Base-by-base conservation (phyloP, 2,329 filamentous ascomycete genomes). In the Phialophora macrospora region DNA sequence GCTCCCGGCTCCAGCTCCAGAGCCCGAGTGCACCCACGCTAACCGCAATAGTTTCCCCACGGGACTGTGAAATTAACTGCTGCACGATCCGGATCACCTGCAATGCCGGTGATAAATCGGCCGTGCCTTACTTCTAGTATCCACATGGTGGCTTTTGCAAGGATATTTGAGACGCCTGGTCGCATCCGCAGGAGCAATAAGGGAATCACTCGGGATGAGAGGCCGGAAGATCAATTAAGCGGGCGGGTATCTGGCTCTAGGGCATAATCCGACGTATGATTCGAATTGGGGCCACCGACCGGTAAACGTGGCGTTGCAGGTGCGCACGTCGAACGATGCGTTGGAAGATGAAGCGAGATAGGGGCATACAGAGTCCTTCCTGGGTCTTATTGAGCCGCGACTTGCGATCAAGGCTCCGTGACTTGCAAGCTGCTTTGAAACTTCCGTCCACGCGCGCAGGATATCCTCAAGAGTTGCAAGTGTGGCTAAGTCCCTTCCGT, bases 101-200 rank as follows among this genome's bases (percentile, higher is more conserved):
- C 28, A 60, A 60, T 41, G 46, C 30, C 58, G 58, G 58, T 52
- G 58, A 60, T 52, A 60, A 8, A 41, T 60, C 58, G 58, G 58
- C 1, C 7, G 14, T n/a, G 28, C 58, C 46, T 60, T 4, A 6
- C 44, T n/a, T 41, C 38, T 6, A n/a, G 38, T n/a, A 17, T n/a
- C 38, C 38, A n/a, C 17, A 44, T 8, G 38, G 38, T 44, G 38
- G 3, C 38, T 44, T 20, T 44, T 44, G 17, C 17, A 44, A 44
- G 38, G 17, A 17, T 44, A 6, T 17, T n/a, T 44, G 17, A n/a
- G 38, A n/a, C 38, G 8, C 17, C 17, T 44, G 38, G 38, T 20
- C 17, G 38, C 17, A 20, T 44, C 38, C 7, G 38, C 5, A 44
- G 17, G 17, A n/a, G 38, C 5, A 44, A 44, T n/a, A 46, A 34